Conservation (phyloP, 768 basidiomycete genomes). For the Leccinellum rugosiceps region DNA sequence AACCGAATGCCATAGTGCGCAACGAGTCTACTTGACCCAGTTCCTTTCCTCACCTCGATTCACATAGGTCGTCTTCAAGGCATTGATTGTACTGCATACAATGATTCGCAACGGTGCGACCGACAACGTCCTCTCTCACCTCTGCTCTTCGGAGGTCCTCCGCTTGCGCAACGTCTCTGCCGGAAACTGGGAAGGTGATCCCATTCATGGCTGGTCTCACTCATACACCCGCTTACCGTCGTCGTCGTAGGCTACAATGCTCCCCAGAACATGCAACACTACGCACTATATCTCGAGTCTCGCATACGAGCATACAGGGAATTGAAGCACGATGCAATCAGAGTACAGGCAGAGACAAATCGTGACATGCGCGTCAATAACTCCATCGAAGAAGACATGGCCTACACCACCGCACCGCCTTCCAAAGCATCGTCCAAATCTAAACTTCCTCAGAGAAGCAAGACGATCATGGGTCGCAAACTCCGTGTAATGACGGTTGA, state of each 20-base stretch:
- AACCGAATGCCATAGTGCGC: constrained; percentile 87
- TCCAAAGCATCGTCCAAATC: constrained; percentile 31
- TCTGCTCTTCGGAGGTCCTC: constrained; percentile 80
- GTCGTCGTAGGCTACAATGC: constrained; percentile 67
- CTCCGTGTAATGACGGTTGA: constrained; percentile 91
- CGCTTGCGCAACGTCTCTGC: constrained; percentile 76
- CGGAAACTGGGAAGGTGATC: constrained; percentile 83
- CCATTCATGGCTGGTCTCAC: background rate
- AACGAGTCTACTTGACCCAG: background rate
- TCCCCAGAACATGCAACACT: constrained; percentile 82
- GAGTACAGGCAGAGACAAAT: constrained; percentile 91
- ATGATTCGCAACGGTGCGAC: constrained; percentile 98
- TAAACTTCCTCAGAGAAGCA: constrained; percentile 54
- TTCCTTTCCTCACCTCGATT: background rate
- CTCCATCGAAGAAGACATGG: constrained; percentile 60
- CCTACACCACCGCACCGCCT: constrained; percentile 28
- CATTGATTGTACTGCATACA: constrained; percentile 89
- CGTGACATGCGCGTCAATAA: constrained; percentile 69
- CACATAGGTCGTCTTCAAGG: constrained; percentile 92
- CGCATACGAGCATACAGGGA: constrained; percentile 87
- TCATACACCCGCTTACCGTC: background rate
- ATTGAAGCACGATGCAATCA: constrained; percentile 90
- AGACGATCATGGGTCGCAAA: constrained; percentile 79
- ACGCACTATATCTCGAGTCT: constrained; percentile 84
- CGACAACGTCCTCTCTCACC: constrained; percentile 83